Evolutionary conservation across 768 basidiomycete species (phyloP).

Genomic region (Gelatoporia subvermispora): DNA sequence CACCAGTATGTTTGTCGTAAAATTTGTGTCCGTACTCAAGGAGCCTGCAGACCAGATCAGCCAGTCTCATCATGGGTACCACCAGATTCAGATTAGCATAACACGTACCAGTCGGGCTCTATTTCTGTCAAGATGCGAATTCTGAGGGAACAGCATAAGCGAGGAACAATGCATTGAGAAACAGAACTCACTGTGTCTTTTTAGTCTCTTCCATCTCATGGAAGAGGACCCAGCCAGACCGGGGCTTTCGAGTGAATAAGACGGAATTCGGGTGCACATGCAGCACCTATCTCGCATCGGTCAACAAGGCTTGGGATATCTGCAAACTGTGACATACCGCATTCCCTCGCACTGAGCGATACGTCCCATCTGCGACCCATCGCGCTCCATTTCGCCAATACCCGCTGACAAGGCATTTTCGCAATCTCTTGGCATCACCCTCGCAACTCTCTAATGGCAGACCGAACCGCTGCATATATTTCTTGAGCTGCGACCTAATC

Average conservation of each 20-base stretch:
- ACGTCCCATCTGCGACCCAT: slow-evolving; percentile 91
- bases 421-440: slow-evolving; percentile 76
- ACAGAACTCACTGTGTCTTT: slow-evolving; percentile 69
- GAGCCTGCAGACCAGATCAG: slow-evolving; percentile 28
- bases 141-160: slow-evolving; percentile 34
- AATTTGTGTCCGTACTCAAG: slow-evolving; percentile 48
- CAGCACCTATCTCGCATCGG: slow-evolving; percentile 48
- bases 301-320: background rate
- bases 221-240: slow-evolving; percentile 89
- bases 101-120: slow-evolving; percentile 82
- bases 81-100: background rate
- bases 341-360: slow-evolving; percentile 81
- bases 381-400: slow-evolving; percentile 94
- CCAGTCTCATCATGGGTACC: background rate
- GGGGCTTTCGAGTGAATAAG: slow-evolving; percentile 87
- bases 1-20: slow-evolving; percentile 26
- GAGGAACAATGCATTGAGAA: background rate
- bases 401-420: slow-evolving; percentile 87
- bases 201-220: slow-evolving; percentile 97
- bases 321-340: slow-evolving; percentile 45
- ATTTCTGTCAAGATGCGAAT: slow-evolving; percentile 92
- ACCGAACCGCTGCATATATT: slow-evolving; percentile 89
- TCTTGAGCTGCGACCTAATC: slow-evolving; percentile 90
- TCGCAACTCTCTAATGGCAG: slow-evolving; percentile 83
- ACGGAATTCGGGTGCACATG: slow-evolving; percentile 94